phyloP scores from a whole-genome alignment of 1,284 basidiomycete species.

The Trichosporon ovoides region DNA sequence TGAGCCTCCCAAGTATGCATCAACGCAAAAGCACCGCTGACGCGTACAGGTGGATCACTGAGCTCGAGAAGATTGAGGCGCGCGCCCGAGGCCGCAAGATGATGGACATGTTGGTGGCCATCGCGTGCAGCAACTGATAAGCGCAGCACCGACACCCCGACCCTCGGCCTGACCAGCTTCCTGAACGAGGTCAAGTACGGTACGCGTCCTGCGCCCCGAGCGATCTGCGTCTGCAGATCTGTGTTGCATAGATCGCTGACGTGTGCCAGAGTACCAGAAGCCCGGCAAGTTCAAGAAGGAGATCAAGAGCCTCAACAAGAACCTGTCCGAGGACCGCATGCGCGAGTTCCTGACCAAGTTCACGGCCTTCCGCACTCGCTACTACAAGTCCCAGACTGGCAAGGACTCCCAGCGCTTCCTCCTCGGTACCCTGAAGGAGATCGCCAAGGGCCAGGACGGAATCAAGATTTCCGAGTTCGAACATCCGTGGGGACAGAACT shows the following conservation, averaged over 20 bases:
- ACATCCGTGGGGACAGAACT: slow-evolving; percentile 89
- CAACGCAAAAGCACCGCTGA: slow-evolving; percentile 6
- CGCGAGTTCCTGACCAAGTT: slow-evolving; percentile 66
- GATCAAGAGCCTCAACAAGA: slow-evolving; percentile 40
- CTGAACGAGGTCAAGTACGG: slow-evolving; percentile 41
- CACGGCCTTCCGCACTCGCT: slow-evolving; percentile 51
- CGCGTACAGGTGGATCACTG: slow-evolving; percentile 63
- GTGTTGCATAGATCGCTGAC: not conserved
- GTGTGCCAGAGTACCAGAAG: slow-evolving; percentile 32
- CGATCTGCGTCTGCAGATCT: not conserved
- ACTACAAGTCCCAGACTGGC: slow-evolving; percentile 63
- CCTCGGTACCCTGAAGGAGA: slow-evolving; percentile 64
- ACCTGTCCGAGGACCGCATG: slow-evolving; percentile 40
- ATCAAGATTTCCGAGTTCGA: slow-evolving; percentile 73
- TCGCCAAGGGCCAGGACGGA: slow-evolving; percentile 59
- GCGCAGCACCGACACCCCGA: slow-evolving; percentile 66
- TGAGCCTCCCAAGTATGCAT: slow-evolving; percentile 51
- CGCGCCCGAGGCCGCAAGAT: slow-evolving; percentile 63
- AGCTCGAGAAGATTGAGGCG: slow-evolving; percentile 76
- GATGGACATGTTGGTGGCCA: slow-evolving; percentile 69
- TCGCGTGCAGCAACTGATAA: not conserved
- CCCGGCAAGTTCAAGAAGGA: slow-evolving; percentile 40
- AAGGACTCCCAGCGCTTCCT: slow-evolving; percentile 73
- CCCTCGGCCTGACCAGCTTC: slow-evolving; percentile 46
- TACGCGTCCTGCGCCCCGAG: too few relatives aligned